These are phyloP conservation scores for Ganoderma meredithae DNA, from an alignment of 1,284 basidiomycete species.

Conservation along the genomic window DNA sequence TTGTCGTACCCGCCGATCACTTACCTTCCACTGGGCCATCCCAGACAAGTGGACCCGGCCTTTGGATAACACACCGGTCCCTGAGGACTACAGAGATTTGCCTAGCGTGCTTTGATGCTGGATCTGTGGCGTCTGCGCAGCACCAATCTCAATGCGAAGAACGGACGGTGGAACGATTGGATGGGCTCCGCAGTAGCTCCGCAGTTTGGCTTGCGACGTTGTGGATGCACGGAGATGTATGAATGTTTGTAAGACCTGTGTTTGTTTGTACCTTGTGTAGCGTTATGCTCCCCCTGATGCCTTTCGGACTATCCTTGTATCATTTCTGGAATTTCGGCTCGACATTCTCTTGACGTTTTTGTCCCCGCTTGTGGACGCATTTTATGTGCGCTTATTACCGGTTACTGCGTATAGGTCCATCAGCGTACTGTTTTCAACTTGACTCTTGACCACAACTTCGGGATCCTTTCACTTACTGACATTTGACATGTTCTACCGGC, in stretches of 20 bases:
- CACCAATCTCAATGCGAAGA: background rate
- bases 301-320: background rate
- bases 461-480: background rate
- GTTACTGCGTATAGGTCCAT: too few species aligned
- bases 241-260: background rate
- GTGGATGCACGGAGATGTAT: background rate
- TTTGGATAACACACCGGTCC: slow-evolving; percentile 40
- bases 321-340: background rate
- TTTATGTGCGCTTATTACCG: background rate
- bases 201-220: slow-evolving; percentile 4
- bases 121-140: background rate
- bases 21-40: background rate
- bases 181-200: slow-evolving; percentile 10
- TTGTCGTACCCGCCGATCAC: background rate
- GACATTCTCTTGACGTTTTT: background rate
- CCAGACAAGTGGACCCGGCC: slow-evolving; percentile 49
- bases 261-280: slow-evolving; percentile 10
- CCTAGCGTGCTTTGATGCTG: slow-evolving; percentile 43
- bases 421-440: background rate
- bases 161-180: background rate
- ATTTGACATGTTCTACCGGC: background rate
- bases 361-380: background rate
- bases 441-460: background rate
- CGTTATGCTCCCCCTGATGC: background rate
- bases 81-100: slow-evolving; percentile 37